Conservation (phyloP, 106 monocot genomes). For the Alisma plantagoaquatica region DNA sequence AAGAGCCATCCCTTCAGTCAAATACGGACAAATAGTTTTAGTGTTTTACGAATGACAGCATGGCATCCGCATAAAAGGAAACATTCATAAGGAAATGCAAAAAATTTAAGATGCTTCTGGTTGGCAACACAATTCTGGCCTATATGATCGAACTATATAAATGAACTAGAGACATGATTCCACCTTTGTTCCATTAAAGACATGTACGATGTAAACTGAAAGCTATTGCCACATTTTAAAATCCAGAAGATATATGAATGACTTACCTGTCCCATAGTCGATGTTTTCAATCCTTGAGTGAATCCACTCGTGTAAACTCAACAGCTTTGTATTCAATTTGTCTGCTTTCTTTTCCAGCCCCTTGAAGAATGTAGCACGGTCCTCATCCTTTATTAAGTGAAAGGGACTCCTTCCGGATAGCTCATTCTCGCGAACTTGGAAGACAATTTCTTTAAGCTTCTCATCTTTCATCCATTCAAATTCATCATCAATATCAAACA, state of each 20-base stretch:
- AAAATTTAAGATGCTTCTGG: too few species aligned
- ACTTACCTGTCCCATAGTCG: constrained; percentile 64
- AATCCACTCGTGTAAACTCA: constrained; percentile 55
- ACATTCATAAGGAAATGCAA: too few species aligned
- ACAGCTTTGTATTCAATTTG: constrained; percentile 50
- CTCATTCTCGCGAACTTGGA: constrained; percentile 75
- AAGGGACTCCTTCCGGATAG: constrained; percentile 69
- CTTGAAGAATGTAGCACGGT: constrained; percentile 45
- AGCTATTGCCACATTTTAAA: too few species aligned
- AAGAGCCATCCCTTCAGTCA: too few species aligned
- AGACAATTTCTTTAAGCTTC: constrained; percentile 60
- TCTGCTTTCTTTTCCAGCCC: constrained; percentile 66
- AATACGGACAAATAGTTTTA: too few species aligned
- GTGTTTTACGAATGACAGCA: too few species aligned
- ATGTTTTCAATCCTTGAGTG: constrained; percentile 82
- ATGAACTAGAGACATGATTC: too few species aligned
- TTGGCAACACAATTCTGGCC: too few species aligned
- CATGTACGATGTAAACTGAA: too few species aligned
- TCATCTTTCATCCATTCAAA: constrained; percentile 89
- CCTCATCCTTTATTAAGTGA: constrained; percentile 50
- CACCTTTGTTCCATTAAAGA: too few species aligned
- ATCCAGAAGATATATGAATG: background rate
- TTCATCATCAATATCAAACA: constrained; percentile 31
- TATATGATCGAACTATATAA: too few species aligned
- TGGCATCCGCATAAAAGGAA: too few species aligned